These are phyloP conservation scores for Trichoderma oligosporum DNA, from an alignment of 2,329 filamentous ascomycete genomes.

Conservation along the genomic window DNA sequence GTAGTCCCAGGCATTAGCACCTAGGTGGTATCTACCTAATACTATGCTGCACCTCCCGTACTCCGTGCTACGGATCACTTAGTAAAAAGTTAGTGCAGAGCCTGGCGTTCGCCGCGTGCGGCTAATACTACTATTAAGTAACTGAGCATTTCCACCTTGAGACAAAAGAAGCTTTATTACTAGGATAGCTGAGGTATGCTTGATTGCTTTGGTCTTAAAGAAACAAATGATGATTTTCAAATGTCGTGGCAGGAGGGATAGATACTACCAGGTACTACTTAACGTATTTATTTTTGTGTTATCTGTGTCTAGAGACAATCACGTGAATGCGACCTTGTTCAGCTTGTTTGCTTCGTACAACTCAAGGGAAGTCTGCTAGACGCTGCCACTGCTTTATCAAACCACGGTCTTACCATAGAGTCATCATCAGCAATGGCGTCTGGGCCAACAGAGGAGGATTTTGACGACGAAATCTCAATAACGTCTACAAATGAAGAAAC, in stretches of 20 bases:
- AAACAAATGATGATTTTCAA: no score
- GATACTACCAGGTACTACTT: no score
- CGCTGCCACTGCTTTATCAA: not conserved
- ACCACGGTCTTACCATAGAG: not conserved
- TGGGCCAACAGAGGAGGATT: not conserved
- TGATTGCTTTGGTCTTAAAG: not conserved
- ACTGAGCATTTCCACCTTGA: no score
- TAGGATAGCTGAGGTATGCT: not conserved
- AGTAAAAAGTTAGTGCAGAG: no score
- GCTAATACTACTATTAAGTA: no score
- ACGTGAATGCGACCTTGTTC: not conserved
- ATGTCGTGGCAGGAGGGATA: no score
- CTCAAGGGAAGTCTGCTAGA: not conserved
- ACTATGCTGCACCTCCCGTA: no score
- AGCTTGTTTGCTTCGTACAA: not conserved
- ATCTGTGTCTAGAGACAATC: not conserved
- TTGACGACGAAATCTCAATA: constrained; percentile 31
- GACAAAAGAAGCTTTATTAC: no score
- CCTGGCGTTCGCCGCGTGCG: no score
- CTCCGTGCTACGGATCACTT: no score
- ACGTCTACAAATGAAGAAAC: constrained; percentile 34
- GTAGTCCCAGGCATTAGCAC: no score
- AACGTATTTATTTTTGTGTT: not conserved
- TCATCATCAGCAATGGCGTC: constrained; percentile 4
- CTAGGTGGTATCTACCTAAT: no score